These are phyloP conservation scores for Lasiosphaeriaceae sp. DNA, from an alignment of 495 filamentous ascomycete genomes.

Conservation along the genomic window DNA sequence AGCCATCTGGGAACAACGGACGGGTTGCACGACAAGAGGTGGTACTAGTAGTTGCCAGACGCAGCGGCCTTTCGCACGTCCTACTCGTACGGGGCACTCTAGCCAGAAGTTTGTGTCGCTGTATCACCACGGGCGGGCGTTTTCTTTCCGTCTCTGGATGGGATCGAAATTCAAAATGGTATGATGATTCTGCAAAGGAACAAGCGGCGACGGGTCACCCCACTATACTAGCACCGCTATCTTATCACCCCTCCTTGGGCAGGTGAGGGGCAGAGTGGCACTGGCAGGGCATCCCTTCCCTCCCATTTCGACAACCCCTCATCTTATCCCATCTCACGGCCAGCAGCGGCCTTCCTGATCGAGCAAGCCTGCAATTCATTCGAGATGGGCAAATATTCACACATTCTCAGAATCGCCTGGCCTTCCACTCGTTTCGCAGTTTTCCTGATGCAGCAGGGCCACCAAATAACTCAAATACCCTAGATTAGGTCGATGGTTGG, in stretches of 20 bases:
- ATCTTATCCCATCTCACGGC: not conserved
- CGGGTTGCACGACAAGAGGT: not conserved
- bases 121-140: too few species aligned
- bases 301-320: not conserved
- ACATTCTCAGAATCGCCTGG: too few species aligned
- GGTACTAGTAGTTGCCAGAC: not conserved
- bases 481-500: too few species aligned
- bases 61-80: not conserved
- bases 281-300: too few species aligned
- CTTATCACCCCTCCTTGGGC: conserved; percentile 23
- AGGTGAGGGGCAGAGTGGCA: conserved; percentile 20
- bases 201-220: not conserved
- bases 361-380: conserved; percentile 2
- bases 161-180: not conserved
- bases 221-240: conserved; percentile 10
- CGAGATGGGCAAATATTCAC: not conserved
- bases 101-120: too few species aligned
- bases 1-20: not conserved
- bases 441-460: too few species aligned
- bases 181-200: not conserved
- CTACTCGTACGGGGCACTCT: too few species aligned
- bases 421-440: too few species aligned
- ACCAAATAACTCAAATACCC: too few species aligned
- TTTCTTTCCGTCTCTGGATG: too few species aligned
- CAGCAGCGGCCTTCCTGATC: conserved; percentile 8